Evolutionary conservation across 257 asterid species (phyloP).

Genomic region (Thymus mandschuricus): DNA sequence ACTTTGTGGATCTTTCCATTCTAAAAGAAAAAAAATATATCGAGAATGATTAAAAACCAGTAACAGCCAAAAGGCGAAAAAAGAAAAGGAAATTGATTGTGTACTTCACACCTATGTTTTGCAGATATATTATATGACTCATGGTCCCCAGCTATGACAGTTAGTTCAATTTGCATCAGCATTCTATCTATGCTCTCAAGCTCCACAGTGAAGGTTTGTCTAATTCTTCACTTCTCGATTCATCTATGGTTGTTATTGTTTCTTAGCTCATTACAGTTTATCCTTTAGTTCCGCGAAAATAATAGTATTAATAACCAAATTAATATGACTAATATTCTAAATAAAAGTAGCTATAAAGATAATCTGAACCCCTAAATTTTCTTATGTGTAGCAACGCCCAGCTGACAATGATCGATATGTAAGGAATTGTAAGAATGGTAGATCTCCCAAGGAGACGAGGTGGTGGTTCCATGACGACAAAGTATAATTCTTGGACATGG

Average conservation of each 20-base stretch:
- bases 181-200: constrained; percentile 98
- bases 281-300: too few species aligned
- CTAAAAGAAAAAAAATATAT: background rate
- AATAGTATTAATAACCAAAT: too few species aligned
- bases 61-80: background rate
- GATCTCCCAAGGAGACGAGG: constrained; percentile 98
- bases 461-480: constrained; percentile 99
- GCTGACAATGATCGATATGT: constrained; percentile 95
- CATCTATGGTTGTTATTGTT: background rate
- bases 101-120: background rate
- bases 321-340: too few species aligned
- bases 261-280: background rate
- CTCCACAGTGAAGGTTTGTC: constrained; percentile 80
- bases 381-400: constrained; percentile 77
- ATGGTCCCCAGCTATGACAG: constrained; percentile 99
- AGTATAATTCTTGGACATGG: constrained; percentile 47
- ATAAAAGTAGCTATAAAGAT: background rate
- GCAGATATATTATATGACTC: constrained; percentile 96
- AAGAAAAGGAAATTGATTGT: background rate
- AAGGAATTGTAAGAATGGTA: constrained; percentile 87
- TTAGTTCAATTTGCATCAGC: constrained; percentile 94
- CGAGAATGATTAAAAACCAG: background rate
- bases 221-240: background rate
- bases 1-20: constrained; percentile 4
- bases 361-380: background rate